Base-by-base conservation (phyloP, 768 basidiomycete genomes). In the Strobilomyces echinocephalus region DNA sequence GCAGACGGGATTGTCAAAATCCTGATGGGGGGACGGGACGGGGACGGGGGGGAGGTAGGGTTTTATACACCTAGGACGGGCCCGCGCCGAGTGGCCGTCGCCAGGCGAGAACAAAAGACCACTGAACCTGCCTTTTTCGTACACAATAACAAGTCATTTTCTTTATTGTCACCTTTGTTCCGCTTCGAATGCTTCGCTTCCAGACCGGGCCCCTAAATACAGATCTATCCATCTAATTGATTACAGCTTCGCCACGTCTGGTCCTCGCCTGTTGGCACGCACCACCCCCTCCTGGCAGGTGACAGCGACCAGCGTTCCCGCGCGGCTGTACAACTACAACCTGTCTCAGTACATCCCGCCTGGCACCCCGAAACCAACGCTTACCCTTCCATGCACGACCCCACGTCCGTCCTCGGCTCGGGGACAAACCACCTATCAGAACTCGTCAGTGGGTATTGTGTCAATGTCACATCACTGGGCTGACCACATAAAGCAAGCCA, bases 241-340 rank as follows among this genome's bases (percentile, higher is more conserved):
- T 52, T 46, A 66, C 50, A 63, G 50, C 56, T 61, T 66, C 50
- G 60, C 59, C 43, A 50, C 52, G 52, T 67, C 67, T 14, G 77
- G 77, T 12, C 72, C 76, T 56, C 77, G 75, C 57, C 76, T 71
- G 59, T 79, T 73, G 30, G 82, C 83, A 39, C 88, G 79, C 39
- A 88, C 74, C 8, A 89, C 85, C 7, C 89, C 90, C 73, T 91
- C 90, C 65, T 92, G 90, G 24, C 85, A 81, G 28, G 80, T 83
- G 12, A 88, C 80, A n/a, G 88, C 90, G 24, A 91, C 76, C 12
- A 91, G 71, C 7, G 64, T 77, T 8, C 89, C 88, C 24, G 69
- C 66, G 26, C 76, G 80, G n/a, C 82, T 82, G 65, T 86, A 91
- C 63, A 91, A 70, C 87, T 91, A 36, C 54, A 39, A 30, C 52